A percentile compares a stretch with the other conserved stretches of the same genome.
These are phyloP conservation scores for Mycena floridula DNA, from an alignment of 768 basidiomycete genomes.

Conservation along the genomic window DNA sequence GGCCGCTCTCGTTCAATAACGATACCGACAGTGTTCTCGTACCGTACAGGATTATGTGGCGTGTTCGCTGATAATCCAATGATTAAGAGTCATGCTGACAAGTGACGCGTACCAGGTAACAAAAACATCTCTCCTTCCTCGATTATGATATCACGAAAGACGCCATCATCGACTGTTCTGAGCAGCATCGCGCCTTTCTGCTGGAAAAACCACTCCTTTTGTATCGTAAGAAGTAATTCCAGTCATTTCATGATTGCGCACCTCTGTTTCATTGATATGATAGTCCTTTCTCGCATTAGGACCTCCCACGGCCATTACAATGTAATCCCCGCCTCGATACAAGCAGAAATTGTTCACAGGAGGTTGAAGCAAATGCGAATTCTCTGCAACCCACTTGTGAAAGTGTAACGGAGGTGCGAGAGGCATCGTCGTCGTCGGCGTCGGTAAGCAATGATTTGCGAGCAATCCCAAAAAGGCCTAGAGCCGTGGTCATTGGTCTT, in stretches of 20 bases:
- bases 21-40: conserved; percentile 83
- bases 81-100: neutral
- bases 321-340: conserved; percentile 77
- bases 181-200: conserved; percentile 91
- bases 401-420: conserved; percentile 83
- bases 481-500: no score
- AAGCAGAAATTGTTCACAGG: conserved; percentile 92
- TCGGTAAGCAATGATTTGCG: neutral
- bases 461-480: no score
- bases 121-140: conserved; percentile 97
- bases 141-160: conserved; percentile 82
- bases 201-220: conserved; percentile 97
- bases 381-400: conserved; percentile 81
- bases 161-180: conserved; percentile 73
- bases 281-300: conserved; percentile 94
- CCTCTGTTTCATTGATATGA: conserved; percentile 94
- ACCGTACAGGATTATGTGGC: conserved; percentile 93
- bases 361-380: conserved; percentile 73
- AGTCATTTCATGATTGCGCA: conserved; percentile 18
- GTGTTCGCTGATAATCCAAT: conserved; percentile 65
- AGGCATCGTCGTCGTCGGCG: conserved; percentile 42
- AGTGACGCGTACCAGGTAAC: conserved; percentile 62
- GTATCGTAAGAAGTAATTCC: neutral
- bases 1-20: conserved; percentile 88
- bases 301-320: conserved; percentile 95